Conservation (phyloP, 2,329 filamentous ascomycete genomes). For the Aspergillus sp. region DNA sequence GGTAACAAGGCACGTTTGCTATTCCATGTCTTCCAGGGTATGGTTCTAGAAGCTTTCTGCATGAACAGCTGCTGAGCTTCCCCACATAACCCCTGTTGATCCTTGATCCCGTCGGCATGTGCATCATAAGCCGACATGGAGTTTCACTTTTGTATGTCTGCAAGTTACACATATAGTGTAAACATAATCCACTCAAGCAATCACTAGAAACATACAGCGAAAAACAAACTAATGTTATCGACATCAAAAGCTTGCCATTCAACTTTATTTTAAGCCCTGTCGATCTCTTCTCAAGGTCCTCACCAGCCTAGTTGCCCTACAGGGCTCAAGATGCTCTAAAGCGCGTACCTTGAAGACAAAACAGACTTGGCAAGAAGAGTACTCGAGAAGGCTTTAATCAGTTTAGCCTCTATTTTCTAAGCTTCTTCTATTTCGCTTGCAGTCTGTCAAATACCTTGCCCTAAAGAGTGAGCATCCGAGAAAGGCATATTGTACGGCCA, state of each 20-base stretch:
- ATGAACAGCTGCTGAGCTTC: neutral
- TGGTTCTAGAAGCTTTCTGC: constrained; percentile 2
- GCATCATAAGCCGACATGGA: neutral
- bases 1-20: neutral
- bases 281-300: constrained; percentile 8
- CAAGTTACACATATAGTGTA: neutral
- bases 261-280: constrained; percentile 6
- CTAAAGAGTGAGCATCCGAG: neutral
- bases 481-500: neutral
- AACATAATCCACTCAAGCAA: neutral
- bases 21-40: neutral
- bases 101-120: neutral
- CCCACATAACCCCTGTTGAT: constrained; percentile 1
- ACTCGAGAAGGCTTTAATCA: neutral
- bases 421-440: neutral
- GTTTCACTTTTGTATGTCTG: neutral
- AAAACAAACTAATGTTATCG: neutral
- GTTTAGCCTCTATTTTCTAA: neutral
- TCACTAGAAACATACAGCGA: no score
- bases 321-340: neutral
- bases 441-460: neutral
- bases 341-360: constrained; percentile 1
- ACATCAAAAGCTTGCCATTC: constrained; percentile 4
- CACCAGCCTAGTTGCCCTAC: neutral
- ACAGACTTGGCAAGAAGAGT: neutral